phyloP scores from a whole-genome alignment of 306 rosid species.

The Casuarina equisetifolia region DNA sequence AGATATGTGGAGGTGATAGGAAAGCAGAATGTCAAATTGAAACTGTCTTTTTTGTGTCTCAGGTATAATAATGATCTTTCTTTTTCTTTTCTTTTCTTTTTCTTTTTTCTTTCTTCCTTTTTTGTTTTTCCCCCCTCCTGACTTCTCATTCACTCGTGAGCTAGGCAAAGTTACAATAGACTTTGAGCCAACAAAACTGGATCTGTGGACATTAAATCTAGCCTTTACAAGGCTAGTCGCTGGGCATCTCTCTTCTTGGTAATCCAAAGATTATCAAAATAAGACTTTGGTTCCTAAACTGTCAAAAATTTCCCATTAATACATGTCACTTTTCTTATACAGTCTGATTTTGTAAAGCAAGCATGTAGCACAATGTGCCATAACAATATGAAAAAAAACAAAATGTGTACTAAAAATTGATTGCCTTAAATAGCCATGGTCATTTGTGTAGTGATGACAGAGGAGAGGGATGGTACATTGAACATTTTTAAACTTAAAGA shows the following conservation, averaged over 20 bases:
- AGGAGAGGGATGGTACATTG: too few relatives aligned
- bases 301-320: too few relatives aligned
- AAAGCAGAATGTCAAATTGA: background rate
- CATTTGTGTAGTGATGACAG: too few relatives aligned
- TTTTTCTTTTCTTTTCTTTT: background rate
- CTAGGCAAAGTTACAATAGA: background rate
- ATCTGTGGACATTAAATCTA: background rate
- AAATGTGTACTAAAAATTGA: too few relatives aligned
- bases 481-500: too few relatives aligned
- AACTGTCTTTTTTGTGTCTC: background rate
- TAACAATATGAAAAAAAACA: too few relatives aligned
- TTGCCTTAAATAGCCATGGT: too few relatives aligned
- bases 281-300: background rate
- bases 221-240: background rate
- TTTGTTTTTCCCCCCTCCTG: too few relatives aligned
- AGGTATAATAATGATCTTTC: constrained; percentile 11
- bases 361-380: too few relatives aligned
- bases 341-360: too few relatives aligned
- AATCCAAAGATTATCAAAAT: background rate
- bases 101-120: too few relatives aligned
- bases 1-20: background rate
- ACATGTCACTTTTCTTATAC: too few relatives aligned
- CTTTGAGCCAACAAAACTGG: background rate
- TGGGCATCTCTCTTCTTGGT: background rate
- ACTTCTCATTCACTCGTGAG: background rate